These are phyloP conservation scores for Tulasnella calospora DNA, from an alignment of 768 basidiomycete genomes.

Conservation along the genomic window DNA sequence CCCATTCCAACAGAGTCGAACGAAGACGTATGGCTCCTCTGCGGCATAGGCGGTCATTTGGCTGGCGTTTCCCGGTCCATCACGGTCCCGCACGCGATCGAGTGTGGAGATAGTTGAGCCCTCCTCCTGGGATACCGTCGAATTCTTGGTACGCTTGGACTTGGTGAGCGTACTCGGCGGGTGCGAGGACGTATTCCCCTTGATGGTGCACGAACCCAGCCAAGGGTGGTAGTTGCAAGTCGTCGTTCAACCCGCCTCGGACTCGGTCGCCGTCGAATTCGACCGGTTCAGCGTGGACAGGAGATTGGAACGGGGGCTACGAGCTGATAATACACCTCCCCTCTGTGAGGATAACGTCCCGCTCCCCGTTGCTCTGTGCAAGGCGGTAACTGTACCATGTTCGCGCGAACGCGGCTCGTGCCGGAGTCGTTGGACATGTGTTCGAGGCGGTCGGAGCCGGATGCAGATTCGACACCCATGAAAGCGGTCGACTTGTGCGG, in stretches of 20 bases:
- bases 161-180: not conserved
- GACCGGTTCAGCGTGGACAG: not conserved
- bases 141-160: not conserved
- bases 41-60: not conserved
- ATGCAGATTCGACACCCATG: not conserved
- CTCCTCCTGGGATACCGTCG: conserved; percentile 9
- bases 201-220: not conserved
- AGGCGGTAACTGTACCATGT: not conserved
- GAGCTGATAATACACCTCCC: not conserved
- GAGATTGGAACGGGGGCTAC: not conserved
- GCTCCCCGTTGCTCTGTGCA: not conserved
- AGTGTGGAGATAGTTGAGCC: not conserved
- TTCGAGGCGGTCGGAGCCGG: not conserved
- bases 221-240: not conserved
- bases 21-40: not conserved
- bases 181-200: not conserved
- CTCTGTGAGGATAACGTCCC: not conserved
- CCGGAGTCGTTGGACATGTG: not conserved
- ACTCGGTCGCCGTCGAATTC: conserved; percentile 8
- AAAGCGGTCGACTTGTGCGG: not conserved
- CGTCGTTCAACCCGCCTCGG: not conserved
- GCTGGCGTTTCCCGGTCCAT: not conserved
- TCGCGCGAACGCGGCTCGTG: not conserved
- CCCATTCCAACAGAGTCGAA: not conserved
- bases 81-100: not conserved